phyloP scores from a whole-genome alignment of 192 early-diverging fungal species.

The Lunasporangiospora selenospora region DNA sequence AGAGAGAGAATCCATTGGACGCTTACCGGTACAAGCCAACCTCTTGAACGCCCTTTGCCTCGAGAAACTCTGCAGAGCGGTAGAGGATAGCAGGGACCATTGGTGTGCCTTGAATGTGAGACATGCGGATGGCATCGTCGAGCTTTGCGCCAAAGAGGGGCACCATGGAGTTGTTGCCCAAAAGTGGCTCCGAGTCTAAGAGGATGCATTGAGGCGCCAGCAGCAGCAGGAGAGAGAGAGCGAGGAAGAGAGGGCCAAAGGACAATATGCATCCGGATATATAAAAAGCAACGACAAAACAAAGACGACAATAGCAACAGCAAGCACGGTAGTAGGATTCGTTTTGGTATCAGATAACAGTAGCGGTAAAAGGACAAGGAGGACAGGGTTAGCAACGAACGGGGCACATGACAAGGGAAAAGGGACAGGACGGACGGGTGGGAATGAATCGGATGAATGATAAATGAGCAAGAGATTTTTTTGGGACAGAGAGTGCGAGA shows the following conservation, averaged over 20 bases:
- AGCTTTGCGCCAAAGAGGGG: constrained; percentile 37
- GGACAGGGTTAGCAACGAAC: too few species aligned
- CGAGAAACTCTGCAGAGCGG: constrained; percentile 50
- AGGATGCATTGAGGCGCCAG: neutral
- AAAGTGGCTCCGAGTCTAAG: constrained; percentile 40
- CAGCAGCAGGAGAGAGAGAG: neutral
- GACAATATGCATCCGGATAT: too few species aligned
- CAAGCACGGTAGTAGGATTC: too few species aligned
- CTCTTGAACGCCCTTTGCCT: constrained; percentile 55
- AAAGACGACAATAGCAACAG: neutral
- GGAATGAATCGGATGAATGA: too few species aligned
- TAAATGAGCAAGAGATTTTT: too few species aligned
- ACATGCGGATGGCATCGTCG: constrained; percentile 39
- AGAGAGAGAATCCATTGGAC: neutral
- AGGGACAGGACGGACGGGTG: too few species aligned
- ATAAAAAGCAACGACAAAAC: neutral
- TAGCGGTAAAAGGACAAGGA: too few species aligned
- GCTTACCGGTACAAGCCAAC: constrained; percentile 61
- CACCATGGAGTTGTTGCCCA: constrained; percentile 8
- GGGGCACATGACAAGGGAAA: too few species aligned
- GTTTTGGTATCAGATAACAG: too few species aligned
- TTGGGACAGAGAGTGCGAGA: too few species aligned
- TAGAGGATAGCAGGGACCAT: constrained; percentile 48
- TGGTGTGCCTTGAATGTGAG: constrained; percentile 35
- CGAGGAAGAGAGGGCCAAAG: neutral